A percentile compares a stretch with the other conserved stretches of the same genome.
Evolutionary conservation across 768 basidiomycete species (phyloP).

Genomic region (Dentipellis sp.): DNA sequence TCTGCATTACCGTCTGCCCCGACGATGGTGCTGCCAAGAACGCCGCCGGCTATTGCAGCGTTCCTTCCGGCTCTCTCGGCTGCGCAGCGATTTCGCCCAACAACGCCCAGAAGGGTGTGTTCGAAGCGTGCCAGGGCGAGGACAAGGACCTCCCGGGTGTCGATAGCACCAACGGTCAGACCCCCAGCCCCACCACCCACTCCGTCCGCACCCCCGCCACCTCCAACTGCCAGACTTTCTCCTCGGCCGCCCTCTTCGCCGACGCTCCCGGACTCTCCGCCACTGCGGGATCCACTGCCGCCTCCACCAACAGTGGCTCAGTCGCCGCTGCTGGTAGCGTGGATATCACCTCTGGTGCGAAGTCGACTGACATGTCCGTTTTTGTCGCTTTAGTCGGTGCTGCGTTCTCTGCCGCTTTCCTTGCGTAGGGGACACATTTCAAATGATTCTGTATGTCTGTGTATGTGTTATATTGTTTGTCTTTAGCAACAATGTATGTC

Average conservation of each 20-base stretch:
- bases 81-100: conserved; percentile 67
- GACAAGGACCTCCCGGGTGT: conserved; percentile 51
- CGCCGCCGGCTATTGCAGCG: conserved; percentile 49
- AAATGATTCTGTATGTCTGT: no score
- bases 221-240: conserved; percentile 33
- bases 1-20: conserved; percentile 73
- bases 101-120: conserved; percentile 44
- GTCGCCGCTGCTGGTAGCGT: no score
- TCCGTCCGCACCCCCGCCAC: conserved; percentile 28
- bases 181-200: conserved; percentile 35
- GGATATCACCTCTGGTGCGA: no score
- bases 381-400: conserved; percentile 23
- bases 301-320: no score
- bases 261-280: conserved; percentile 5
- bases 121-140: conserved; percentile 61
- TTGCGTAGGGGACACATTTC: conserved; percentile 20
- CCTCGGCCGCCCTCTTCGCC: conserved; percentile 28
- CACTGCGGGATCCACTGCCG: not conserved
- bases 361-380: conserved; percentile 8
- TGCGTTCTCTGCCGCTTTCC: conserved; percentile 25
- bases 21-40: conserved; percentile 28
- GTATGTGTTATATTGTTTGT: not conserved
- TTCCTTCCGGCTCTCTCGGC: conserved; percentile 70
- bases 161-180: conserved; percentile 31
- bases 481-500: not conserved